Evolutionary conservation across 495 filamentous ascomycete species (phyloP).

Genomic region (Neohortaea acidophila): DNA sequence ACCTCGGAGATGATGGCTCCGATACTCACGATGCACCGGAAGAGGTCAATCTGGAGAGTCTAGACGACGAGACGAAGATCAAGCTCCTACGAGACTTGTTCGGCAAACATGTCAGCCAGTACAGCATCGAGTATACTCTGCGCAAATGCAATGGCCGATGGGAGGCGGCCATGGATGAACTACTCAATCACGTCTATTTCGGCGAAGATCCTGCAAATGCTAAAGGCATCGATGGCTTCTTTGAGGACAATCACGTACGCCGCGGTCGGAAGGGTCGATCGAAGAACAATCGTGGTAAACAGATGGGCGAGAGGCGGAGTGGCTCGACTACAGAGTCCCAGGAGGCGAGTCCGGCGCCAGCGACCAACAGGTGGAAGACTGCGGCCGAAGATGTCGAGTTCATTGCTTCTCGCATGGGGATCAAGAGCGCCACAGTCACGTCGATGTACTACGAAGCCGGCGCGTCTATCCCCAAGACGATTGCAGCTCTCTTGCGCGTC

Average conservation of each 20-base stretch:
- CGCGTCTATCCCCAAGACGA: conserved; percentile 41
- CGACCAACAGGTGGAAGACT: conserved; percentile 40
- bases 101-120: conserved; percentile 38
- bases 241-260: conserved; percentile 29
- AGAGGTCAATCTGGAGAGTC: conserved; percentile 11
- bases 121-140: conserved; percentile 49
- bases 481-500: conserved; percentile 35
- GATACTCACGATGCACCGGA: conserved; percentile 8
- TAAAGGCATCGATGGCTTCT: conserved; percentile 72
- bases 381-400: conserved; percentile 44
- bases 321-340: neutral
- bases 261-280: conserved; percentile 33
- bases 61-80: conserved; percentile 38
- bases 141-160: conserved; percentile 48
- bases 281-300: conserved; percentile 19
- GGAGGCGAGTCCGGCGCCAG: conserved; percentile 5
- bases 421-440: conserved; percentile 35
- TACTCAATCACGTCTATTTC: conserved; percentile 62
- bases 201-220: conserved; percentile 38
- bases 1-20: conserved; percentile 20
- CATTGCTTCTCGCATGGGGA: conserved; percentile 35
- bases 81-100: conserved; percentile 51
- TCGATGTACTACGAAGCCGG: conserved; percentile 49
- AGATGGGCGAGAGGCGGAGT: conserved; percentile 8
- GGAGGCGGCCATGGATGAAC: conserved; percentile 59